A percentile compares a stretch with the other conserved stretches of the same genome.
Conservation (phyloP, 1,284 basidiomycete species). For the Apiotrichum domesticum region DNA sequence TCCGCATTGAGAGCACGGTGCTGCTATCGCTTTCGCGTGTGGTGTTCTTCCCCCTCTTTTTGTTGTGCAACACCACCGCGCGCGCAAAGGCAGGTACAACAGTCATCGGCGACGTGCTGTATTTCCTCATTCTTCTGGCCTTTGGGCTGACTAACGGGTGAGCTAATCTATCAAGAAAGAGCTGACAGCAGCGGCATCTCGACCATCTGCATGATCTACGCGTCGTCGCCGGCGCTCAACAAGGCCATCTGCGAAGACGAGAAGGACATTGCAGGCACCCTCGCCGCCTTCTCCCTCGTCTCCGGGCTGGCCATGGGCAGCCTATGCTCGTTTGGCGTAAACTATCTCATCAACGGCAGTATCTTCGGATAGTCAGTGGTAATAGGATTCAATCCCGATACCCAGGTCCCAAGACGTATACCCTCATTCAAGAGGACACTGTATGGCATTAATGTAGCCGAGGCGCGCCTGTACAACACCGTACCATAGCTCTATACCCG, state of each 20-base stretch:
- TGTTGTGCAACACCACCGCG: slow-evolving; percentile 62
- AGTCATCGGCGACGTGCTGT: slow-evolving; percentile 66
- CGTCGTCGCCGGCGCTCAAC: slow-evolving; percentile 42
- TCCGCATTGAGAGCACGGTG: slow-evolving; percentile 4
- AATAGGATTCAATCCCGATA: background rate
- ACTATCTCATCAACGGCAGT: slow-evolving; percentile 20
- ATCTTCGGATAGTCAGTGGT: slow-evolving; percentile 14
- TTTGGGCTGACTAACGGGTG: slow-evolving; percentile 75
- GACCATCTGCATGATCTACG: slow-evolving; percentile 43
- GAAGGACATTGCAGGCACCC: slow-evolving; percentile 73
- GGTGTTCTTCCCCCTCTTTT: slow-evolving; percentile 70
- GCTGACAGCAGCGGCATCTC: slow-evolving; percentile 35
- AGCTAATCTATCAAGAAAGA: slow-evolving; percentile 2
- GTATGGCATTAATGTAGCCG: too few species aligned
- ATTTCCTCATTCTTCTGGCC: slow-evolving; percentile 63
- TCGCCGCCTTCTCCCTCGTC: slow-evolving; percentile 70
- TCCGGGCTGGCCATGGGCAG: slow-evolving; percentile 70
- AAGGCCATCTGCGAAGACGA: slow-evolving; percentile 53
- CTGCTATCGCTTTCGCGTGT: slow-evolving; percentile 62
- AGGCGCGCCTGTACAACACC: too few species aligned
- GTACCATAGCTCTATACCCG: too few species aligned
- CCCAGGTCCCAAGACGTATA: too few species aligned
- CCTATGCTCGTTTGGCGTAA: slow-evolving; percentile 68
- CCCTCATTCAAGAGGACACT: too few species aligned
- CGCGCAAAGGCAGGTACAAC: slow-evolving; percentile 39